Evolutionary conservation across 345 rosid genomes (phyloP).

Genomic region (Eucalyptus pauciflora): DNA sequence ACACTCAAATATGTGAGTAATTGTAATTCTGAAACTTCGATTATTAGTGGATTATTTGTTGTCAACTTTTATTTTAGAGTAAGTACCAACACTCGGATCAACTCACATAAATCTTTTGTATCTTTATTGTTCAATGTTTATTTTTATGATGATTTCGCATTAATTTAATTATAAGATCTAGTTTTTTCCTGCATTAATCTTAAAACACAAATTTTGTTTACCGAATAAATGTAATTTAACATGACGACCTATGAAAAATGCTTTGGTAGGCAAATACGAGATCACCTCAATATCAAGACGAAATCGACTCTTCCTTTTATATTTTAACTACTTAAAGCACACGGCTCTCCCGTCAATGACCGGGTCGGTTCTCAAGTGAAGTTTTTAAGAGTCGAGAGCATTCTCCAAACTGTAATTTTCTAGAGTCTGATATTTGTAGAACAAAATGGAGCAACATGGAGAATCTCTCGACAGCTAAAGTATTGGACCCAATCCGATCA

Average conservation of each 20-base stretch:
- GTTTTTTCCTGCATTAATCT: too few species aligned
- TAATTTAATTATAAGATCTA: too few species aligned
- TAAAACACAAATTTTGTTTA: not conserved
- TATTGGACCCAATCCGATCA: not conserved
- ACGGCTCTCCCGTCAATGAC: not conserved
- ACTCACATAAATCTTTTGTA: too few species aligned
- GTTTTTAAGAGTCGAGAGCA: not conserved
- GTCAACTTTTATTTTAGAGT: too few species aligned
- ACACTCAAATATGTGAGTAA: too few species aligned
- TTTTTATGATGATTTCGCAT: too few species aligned
- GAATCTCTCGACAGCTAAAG: not conserved
- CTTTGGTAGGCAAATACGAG: too few species aligned
- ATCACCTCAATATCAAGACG: not conserved
- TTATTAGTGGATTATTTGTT: too few species aligned
- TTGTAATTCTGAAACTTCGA: too few species aligned
- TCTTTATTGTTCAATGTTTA: too few species aligned
- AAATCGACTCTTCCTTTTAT: not conserved
- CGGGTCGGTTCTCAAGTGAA: not conserved
- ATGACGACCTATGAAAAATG: not conserved
- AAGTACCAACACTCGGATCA: fast-evolving
- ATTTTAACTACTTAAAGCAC: not conserved
- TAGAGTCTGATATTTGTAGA: not conserved
- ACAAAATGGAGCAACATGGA: not conserved
- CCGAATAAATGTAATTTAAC: not conserved
- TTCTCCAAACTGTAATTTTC: not conserved